Conservation (phyloP, 108 stramenopile genomes). For the Skeletonema marinoi region DNA sequence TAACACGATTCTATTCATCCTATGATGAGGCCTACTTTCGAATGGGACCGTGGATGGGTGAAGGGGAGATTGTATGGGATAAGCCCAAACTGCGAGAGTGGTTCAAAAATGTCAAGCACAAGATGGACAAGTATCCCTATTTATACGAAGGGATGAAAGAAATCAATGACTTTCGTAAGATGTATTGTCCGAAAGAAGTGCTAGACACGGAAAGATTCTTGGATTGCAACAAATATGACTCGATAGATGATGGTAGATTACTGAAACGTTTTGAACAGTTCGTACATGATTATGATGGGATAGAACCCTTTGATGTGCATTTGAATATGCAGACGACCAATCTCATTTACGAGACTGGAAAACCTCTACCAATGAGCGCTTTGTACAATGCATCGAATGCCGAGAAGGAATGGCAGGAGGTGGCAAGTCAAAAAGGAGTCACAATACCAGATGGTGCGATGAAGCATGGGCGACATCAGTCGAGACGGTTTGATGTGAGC, state of each 20-base stretch:
- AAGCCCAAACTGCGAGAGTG: background rate
- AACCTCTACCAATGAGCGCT: conserved; percentile 33
- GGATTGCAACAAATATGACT: conserved; percentile 18
- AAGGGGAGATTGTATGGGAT: conserved; percentile 6
- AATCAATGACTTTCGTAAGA: conserved; percentile 24
- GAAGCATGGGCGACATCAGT: conserved; percentile 31
- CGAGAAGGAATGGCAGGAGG: conserved; percentile 35
- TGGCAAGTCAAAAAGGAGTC: conserved; percentile 29
- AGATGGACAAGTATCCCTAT: conserved; percentile 40
- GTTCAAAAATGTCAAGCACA: background rate
- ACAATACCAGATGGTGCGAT: conserved; percentile 14
- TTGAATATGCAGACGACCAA: conserved; percentile 40
- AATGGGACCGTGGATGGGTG: conserved; percentile 45
- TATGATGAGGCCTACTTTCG: conserved; percentile 48
- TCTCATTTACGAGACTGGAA: conserved; percentile 14
- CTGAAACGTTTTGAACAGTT: conserved; percentile 36
- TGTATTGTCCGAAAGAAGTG: conserved; percentile 35
- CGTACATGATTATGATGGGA: conserved; percentile 43
- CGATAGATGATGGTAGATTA: conserved; percentile 46
- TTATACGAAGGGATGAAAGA: conserved; percentile 28
- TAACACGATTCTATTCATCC: conserved; percentile 43
- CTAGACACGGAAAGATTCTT: background rate
- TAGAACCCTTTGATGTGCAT: conserved; percentile 45
- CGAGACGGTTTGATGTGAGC: conserved; percentile 37
- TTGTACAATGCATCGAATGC: conserved; percentile 46